Evolutionary conservation across 306 rosid species (phyloP).

Genomic region (Vigna reflexopilosa): DNA sequence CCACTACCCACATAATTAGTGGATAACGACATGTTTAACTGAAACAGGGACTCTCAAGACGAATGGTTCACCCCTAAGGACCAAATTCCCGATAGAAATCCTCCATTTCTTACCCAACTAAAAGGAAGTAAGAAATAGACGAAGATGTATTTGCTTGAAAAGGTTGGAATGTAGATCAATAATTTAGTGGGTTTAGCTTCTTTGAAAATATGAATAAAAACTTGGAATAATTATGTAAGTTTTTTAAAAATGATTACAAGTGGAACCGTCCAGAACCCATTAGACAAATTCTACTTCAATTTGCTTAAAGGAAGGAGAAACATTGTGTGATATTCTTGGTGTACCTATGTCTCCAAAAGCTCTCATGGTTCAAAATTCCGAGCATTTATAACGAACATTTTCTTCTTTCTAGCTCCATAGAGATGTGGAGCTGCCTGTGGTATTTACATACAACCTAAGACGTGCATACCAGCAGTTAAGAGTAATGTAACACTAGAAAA

Average conservation of each 20-base stretch:
- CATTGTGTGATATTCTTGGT: conserved; percentile 16
- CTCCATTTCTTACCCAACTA: not conserved
- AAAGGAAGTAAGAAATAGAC: not conserved
- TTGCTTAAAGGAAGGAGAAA: not conserved
- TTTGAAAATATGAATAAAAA: not conserved
- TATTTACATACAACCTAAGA: conserved; percentile 65
- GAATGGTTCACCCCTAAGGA: not conserved
- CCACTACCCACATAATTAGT: too few species aligned
- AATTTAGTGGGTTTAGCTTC: not conserved
- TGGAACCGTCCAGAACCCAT: conserved; percentile 1
- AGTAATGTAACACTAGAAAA: conserved; percentile 27
- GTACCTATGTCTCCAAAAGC: conserved; percentile 45
- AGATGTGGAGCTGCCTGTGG: conserved; percentile 57
- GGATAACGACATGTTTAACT: too few species aligned
- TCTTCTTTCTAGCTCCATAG: conserved; percentile 51
- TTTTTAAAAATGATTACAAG: not conserved
- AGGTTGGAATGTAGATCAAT: not conserved
- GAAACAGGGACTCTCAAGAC: too few species aligned
- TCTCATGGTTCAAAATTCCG: conserved; percentile 43
- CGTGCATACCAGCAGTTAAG: conserved; percentile 31
- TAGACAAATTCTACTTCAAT: not conserved
- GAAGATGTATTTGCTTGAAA: not conserved
- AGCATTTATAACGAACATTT: conserved; percentile 17
- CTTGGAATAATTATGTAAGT: not conserved
- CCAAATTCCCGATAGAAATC: not conserved